Base-by-base conservation (phyloP, 2,329 filamentous ascomycete genomes). In the Dactylellina sp. region DNA sequence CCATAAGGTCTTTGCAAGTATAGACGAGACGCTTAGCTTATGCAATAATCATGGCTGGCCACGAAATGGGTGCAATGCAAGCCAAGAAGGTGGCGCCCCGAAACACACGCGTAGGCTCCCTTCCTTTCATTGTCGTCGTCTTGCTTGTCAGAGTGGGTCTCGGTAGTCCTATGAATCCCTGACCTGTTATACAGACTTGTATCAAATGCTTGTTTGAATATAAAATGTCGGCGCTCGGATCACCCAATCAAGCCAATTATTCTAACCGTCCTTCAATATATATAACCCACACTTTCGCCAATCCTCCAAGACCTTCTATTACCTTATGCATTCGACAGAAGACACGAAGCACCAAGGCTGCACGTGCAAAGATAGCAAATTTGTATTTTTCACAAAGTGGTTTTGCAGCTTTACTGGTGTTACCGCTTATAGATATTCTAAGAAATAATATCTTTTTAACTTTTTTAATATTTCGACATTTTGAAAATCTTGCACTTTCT, bases 361-460 rank as follows among this genome's bases (percentile, higher is more conserved):
- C 40, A 60, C 57, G 11, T 55, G 42, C 42, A 65, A 49, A 40
- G 14, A 55, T 28, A 47, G 55, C 14, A 52, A 55, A 20, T 20
- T 65, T 18, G 24, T 37, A n/a, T 72, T 47, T 20, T 72, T 72
- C 28, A 32, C 28, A 16, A 59, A 32, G 52, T 72, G 68, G 68
- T 49, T 55, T 25, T 65, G 60, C 53, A 72, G 60, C 25, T 61
- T 72, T 14, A 46, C 53, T 16, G 60, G 68, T 9, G 24, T 72
- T 20, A 46, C 68, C 3, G 60, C 55, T 2, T 72, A 72, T 35
- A 52, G 60, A 50, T 56, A 24, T 12, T 65, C 24, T 18, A 44
- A 63, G 24, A 42, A 52, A 28, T 28, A 37, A 18, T 53, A 56
- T 37, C 16, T 7, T 49, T 37, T 35, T 63, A 40, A n/a, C 28